phyloP scores from a whole-genome alignment of 257 asterid species.

The Capsicum rhomboideum region DNA sequence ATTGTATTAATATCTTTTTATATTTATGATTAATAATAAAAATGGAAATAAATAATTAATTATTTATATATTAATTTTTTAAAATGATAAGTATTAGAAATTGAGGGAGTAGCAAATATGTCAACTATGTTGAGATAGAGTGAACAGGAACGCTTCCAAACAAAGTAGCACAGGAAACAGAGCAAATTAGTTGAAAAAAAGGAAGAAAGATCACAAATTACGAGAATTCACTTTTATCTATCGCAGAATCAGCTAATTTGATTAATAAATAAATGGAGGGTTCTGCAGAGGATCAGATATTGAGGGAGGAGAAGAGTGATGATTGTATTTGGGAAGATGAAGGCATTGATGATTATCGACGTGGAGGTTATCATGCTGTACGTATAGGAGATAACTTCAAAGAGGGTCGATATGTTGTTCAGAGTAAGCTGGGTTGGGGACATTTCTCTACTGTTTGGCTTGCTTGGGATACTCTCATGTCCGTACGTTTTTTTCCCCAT shows the following conservation, averaged over 20 bases:
- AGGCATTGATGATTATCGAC: conserved; percentile 84
- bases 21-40: no score
- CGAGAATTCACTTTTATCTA: background rate
- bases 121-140: no score
- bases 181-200: background rate
- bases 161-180: background rate
- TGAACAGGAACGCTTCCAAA: background rate
- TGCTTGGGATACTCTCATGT: conserved; percentile 76
- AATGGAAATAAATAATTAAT: no score
- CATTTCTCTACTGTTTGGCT: conserved; percentile 98
- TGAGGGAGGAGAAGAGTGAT: conserved; percentile 25
- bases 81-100: no score
- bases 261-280: background rate
- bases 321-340: conserved; percentile 82
- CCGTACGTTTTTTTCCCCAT: background rate
- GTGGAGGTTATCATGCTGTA: conserved; percentile 93
- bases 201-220: background rate
- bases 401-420: conserved; percentile 73
- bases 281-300: background rate
- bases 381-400: conserved; percentile 73
- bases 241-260: background rate
- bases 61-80: no score
- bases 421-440: conserved; percentile 96
- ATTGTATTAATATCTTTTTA: no score
- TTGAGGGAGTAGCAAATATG: no score